Evolutionary conservation across 306 rosid genomes (phyloP).

Genomic region (Calophaca sinica): DNA sequence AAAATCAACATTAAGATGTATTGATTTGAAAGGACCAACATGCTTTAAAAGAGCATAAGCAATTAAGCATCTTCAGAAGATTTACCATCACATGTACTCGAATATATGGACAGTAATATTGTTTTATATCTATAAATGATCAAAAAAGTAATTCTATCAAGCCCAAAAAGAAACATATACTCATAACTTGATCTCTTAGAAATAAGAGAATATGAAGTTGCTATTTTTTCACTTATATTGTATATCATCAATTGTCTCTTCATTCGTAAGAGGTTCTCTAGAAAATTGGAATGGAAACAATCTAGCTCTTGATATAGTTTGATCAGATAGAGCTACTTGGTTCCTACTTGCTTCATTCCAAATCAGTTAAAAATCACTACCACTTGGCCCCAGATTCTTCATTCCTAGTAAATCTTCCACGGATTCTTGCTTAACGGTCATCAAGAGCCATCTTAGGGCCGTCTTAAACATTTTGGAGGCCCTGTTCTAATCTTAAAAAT

Average conservation of each 20-base stretch:
- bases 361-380: too few relatives aligned
- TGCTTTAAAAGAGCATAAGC: slow-evolving; percentile 39
- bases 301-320: too few relatives aligned
- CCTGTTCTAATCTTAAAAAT: too few relatives aligned
- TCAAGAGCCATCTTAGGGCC: too few relatives aligned
- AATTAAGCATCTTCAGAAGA: slow-evolving; percentile 25
- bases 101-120: slow-evolving; percentile 34
- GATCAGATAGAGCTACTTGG: too few relatives aligned
- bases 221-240: slow-evolving; percentile 60
- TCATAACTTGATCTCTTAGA: neutral
- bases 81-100: slow-evolving; percentile 26
- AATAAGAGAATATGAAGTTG: slow-evolving; percentile 35
- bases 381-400: too few relatives aligned
- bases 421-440: too few relatives aligned
- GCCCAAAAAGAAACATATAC: neutral
- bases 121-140: slow-evolving; percentile 4
- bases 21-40: slow-evolving; percentile 33
- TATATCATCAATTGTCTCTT: slow-evolving; percentile 83
- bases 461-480: too few relatives aligned
- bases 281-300: slow-evolving; percentile 95
- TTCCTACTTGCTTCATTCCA: too few relatives aligned
- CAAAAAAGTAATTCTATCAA: slow-evolving; percentile 3
- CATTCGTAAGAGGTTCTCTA: slow-evolving; percentile 92
- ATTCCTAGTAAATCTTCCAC: too few relatives aligned
- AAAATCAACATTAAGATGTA: slow-evolving; percentile 16